Base-by-base conservation (phyloP, 2,329 filamentous ascomycete genomes). In the Monosporascus sp. region DNA sequence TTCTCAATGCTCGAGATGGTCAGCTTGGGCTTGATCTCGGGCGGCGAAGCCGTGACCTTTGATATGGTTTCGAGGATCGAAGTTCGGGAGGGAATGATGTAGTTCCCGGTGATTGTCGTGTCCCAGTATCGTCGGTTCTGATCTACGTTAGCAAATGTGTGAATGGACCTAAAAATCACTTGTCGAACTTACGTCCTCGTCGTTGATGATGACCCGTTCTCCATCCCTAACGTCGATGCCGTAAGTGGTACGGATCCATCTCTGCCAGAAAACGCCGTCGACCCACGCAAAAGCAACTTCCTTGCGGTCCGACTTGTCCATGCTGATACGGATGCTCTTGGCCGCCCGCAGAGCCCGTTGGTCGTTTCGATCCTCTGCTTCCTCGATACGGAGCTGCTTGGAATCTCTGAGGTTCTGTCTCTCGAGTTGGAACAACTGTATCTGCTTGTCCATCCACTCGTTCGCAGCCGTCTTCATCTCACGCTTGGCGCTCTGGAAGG, bases 361-460 rank as follows among this genome's bases (percentile, higher is more conserved):
- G 68, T 99, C 94, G 63, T 89, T 87, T 48, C 91, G 88, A 68
- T 97, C 93, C 68, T 97, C 88, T 5, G 94, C 95, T 71, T 99
- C 94, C 69, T 99, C 94, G 52, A 99, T 94, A 47, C 93, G 85
- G 58, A 97, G 78, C 69, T 97, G 91, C 76, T 99, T 99, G 5
- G 91, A 86, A 70, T 97, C 92, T 50, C 94, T 87, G 48, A 97
- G 79, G 70, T 96, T 94, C 74, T 97, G 90, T 53, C 93, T 81
- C 72, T 97, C 93, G 17, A 95, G 83, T 69, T 96, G 90, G 78
- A 96, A 97, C 39, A 90, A 80, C 61, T 93, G 86, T 18, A 90
- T 88, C 71, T 97, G 90, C 74, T 95, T 94, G 70, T 97, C 93
- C 82, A 97, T 96, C 92, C 94, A 99, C 70, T 97, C 94, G 55